These are phyloP conservation scores for Candida maris DNA, from an alignment of 805 yeast species.

Conservation along the genomic window DNA sequence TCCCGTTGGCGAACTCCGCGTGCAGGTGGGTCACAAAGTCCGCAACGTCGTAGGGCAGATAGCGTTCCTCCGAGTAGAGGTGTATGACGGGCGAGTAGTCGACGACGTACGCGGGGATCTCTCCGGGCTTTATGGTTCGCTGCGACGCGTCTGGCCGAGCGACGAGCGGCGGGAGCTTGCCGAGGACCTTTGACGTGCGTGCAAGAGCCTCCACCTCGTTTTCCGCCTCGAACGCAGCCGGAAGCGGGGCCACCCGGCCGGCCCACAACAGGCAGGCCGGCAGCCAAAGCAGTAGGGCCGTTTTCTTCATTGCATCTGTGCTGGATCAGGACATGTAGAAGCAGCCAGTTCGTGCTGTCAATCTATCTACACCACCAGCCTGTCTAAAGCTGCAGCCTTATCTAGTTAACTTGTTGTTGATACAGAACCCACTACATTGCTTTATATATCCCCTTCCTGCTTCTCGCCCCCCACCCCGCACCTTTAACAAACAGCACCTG, in stretches of 20 bases:
- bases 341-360: too few relatives aligned
- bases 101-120: conserved; percentile 59
- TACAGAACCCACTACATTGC: too few relatives aligned
- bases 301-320: too few relatives aligned
- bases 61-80: conserved; percentile 82
- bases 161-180: conserved; percentile 35
- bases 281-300: neutral
- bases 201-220: conserved; percentile 10
- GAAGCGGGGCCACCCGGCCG: neutral
- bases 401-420: too few relatives aligned
- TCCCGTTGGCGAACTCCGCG: conserved; percentile 49
- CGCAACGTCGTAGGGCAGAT: conserved; percentile 77
- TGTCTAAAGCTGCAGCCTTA: too few relatives aligned
- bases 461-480: too few relatives aligned
- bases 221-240: conserved; percentile 7
- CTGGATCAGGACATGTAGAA: too few relatives aligned
- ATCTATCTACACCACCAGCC: too few relatives aligned
- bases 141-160: conserved; percentile 32
- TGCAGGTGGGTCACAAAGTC: conserved; percentile 67
- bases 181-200: conserved; percentile 14
- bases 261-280: too few relatives aligned
- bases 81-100: conserved; percentile 77
- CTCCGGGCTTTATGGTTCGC: conserved; percentile 45
- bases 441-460: too few relatives aligned
- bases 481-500: neutral